Conservation (phyloP, 768 basidiomycete species). For the Lactifluus volemus region DNA sequence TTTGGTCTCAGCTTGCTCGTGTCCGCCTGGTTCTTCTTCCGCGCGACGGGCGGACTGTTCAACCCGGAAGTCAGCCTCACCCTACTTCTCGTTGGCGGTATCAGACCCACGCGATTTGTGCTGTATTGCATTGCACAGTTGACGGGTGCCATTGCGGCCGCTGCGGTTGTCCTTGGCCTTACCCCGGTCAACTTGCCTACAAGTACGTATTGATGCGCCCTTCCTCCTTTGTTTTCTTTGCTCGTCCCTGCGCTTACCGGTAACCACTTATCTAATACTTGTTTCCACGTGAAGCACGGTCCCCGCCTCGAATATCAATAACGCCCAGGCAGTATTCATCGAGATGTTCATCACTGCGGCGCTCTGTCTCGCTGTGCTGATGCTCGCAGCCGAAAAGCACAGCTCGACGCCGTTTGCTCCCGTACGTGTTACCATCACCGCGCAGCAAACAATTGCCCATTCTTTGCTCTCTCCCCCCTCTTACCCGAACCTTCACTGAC, state of each 20-base stretch:
- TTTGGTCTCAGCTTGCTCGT: conserved; percentile 57
- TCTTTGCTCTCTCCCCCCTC: not conserved
- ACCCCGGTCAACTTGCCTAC: conserved; percentile 44
- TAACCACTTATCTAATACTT: not conserved
- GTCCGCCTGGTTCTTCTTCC: conserved; percentile 61
- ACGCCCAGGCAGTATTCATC: conserved; percentile 55
- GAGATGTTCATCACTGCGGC: conserved; percentile 62
- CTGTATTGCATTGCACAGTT: conserved; percentile 57
- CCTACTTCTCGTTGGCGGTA: conserved; percentile 46
- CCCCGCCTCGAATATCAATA: conserved; percentile 38
- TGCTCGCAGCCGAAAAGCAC: conserved; percentile 68
- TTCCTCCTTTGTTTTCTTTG: not conserved
- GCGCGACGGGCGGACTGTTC: conserved; percentile 55
- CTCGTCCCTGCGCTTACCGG: too few relatives aligned
- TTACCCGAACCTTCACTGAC: not conserved
- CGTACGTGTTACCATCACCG: conserved; percentile 26
- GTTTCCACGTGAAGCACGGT: conserved; percentile 33
- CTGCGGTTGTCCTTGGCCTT: conserved; percentile 45
- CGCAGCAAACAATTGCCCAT: too few relatives aligned
- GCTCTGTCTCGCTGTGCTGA: conserved; percentile 55
- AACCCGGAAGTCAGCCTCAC: conserved; percentile 57
- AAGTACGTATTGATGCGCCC: conserved; percentile 34
- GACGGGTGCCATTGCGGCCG: conserved; percentile 48
- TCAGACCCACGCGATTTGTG: conserved; percentile 47
- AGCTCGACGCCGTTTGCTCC: conserved; percentile 57